These are phyloP conservation scores for Pharus latifolius DNA, from an alignment of 176 grass and related monocot genomes.

Conservation along the genomic window DNA sequence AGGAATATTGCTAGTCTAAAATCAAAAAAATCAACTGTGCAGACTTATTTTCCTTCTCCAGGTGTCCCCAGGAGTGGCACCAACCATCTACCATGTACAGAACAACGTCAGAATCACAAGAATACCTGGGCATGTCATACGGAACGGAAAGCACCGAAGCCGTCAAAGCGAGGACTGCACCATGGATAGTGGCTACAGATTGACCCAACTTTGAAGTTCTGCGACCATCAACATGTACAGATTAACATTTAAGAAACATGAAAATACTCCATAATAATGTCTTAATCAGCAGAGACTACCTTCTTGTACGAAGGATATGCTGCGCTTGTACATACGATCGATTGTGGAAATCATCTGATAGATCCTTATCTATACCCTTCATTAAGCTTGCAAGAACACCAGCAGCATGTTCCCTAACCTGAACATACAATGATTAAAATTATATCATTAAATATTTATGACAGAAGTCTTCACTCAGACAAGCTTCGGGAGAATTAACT, in stretches of 20 bases:
- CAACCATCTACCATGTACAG: background rate
- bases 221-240: slow-evolving; percentile 3
- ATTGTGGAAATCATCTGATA: slow-evolving; percentile 72
- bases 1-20: background rate
- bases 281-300: slow-evolving; percentile 18
- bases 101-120: background rate
- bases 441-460: background rate
- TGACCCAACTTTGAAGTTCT: slow-evolving; percentile 48
- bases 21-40: background rate
- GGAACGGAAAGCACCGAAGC: slow-evolving; percentile 88
- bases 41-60: background rate
- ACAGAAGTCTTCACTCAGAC: background rate
- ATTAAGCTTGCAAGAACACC: slow-evolving; percentile 93
- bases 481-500: background rate
- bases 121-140: slow-evolving; percentile 94
- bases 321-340: slow-evolving; percentile 67
- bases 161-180: slow-evolving; percentile 82
- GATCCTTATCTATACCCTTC: slow-evolving; percentile 71
- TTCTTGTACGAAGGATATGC: slow-evolving; percentile 37
- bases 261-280: background rate
- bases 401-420: slow-evolving; percentile 95
- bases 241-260: background rate
- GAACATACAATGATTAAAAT: slow-evolving; percentile 8
- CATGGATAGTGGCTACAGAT: slow-evolving; percentile 68
- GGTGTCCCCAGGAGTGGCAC: background rate